Conservation (phyloP, 164 flowering plant species). For the Vitis amurensis region DNA sequence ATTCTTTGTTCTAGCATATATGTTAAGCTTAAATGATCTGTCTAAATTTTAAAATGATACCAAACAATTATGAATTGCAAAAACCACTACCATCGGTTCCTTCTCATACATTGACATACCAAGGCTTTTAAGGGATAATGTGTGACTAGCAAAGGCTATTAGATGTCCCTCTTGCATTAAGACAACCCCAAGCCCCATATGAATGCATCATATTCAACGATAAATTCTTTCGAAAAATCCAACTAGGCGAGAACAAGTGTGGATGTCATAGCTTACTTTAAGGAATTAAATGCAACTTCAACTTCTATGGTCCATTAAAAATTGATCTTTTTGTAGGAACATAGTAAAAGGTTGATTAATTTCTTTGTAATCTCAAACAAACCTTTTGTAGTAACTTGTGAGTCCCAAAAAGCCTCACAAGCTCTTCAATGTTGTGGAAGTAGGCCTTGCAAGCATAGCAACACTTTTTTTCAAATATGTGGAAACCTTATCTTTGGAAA, state of each 20-base stretch:
- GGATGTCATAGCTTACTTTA: not conserved
- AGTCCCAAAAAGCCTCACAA: not conserved
- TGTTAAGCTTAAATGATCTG: too few species aligned
- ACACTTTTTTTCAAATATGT: not conserved
- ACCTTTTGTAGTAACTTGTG: constrained; percentile 1
- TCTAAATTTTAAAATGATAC: too few species aligned
- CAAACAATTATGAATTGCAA: too few species aligned
- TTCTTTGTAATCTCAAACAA: not conserved
- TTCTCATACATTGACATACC: too few species aligned
- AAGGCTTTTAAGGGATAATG: too few species aligned
- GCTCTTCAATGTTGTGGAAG: not conserved
- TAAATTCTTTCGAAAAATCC: not conserved
- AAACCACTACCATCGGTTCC: too few species aligned
- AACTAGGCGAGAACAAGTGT: not conserved
- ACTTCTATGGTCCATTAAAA: not conserved
- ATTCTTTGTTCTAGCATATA: too few species aligned
- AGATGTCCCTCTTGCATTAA: not conserved
- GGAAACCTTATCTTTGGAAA: not conserved
- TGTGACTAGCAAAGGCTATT: too few species aligned
- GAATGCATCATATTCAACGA: not conserved
- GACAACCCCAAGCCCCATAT: not conserved
- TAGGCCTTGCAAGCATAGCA: not conserved
- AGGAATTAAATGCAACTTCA: not conserved
- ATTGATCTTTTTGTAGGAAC: not conserved
- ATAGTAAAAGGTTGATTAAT: not conserved